Evolutionary conservation across 1,284 basidiomycete genomes (phyloP), one percentile per base, ranked within the genome.

Genomic region (Xerocomus cyaneibrunnescens): DNA sequence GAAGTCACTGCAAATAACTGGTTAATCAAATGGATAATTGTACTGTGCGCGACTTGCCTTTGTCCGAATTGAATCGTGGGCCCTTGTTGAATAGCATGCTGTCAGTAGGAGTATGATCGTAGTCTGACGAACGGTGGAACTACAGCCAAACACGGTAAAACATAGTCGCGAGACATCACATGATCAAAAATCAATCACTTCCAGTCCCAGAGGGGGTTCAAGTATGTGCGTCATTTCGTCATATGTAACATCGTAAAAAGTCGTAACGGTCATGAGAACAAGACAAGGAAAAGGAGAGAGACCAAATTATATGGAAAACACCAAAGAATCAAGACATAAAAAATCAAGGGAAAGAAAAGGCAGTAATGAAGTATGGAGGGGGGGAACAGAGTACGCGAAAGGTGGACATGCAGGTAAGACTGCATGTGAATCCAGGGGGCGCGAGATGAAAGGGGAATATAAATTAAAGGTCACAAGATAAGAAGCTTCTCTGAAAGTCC

Each of bases 11-110:
- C 16, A 39, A 35, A 17, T 31, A 10, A 16, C 37, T 45, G 19
- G 19, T 55, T 16, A 37, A 39, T 42, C 12, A 25, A 27, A 37
- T 12, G 8, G 34, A 34, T 3, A 7, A 8, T 30, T 7, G 6
- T 6, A n/a, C 16, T 14, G 12, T 16, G n/a, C 8, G 3, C n/a
- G 12, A 50, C 58, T 22, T 50, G 74, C 78, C 61, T 63, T 76
- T 77, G 27, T 65, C 59, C 23, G 68, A 60, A 14, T 71, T 61
- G 52, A 76, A 75, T 34, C 78, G 68, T 6, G 72, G 59, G 10
- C 74, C 74, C 55, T 66, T 76, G 41, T 72, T 65, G 53, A 78
- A 78, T 66, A 72, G 22, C 64, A 67, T 68, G 32, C 36, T 37
- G 41, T 34, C 34, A 17, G 25, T 37, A 23, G 9, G 27, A 23